Conservation (phyloP, 345 rosid genomes). For the Garcia nutans region DNA sequence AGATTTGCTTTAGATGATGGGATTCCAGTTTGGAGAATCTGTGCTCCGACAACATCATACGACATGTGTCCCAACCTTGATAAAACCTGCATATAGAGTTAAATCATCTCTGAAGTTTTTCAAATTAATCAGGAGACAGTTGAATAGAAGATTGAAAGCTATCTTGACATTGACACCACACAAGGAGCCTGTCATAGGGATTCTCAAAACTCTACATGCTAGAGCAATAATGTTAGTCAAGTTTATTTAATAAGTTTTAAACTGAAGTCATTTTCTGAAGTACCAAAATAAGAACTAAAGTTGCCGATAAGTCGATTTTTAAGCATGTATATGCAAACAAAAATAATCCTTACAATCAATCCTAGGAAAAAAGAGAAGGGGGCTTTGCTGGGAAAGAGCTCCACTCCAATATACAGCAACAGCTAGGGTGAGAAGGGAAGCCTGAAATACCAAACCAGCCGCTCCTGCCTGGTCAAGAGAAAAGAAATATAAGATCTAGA, state of each 20-base stretch:
- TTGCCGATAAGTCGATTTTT: not conserved
- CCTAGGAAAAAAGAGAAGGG: constrained; percentile 73
- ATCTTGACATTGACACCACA: not conserved
- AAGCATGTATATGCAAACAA: not conserved
- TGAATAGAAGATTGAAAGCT: not conserved
- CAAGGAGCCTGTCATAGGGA: not conserved
- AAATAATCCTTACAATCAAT: constrained; percentile 62
- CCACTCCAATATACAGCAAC: constrained; percentile 77
- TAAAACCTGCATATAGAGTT: constrained; percentile 49
- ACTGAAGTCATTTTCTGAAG: not conserved
- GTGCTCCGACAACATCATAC: constrained; percentile 79
- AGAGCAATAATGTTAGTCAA: not conserved
- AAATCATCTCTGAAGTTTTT: not conserved
- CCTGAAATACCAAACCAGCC: constrained; percentile 76
- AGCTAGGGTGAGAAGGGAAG: constrained; percentile 72
- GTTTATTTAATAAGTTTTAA: not conserved
- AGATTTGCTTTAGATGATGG: constrained; percentile 93
- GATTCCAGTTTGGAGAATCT: constrained; percentile 93
- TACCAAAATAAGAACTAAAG: not conserved
- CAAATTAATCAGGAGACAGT: not conserved
- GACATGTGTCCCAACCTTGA: constrained; percentile 96
- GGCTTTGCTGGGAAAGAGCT: constrained; percentile 61
- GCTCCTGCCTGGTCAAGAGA: constrained; percentile 84
- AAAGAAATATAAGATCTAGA: constrained; percentile 13
- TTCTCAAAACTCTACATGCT: not conserved